Base-by-base conservation (phyloP, 2,329 filamentous ascomycete species). In the Fusarium lyarnte region DNA sequence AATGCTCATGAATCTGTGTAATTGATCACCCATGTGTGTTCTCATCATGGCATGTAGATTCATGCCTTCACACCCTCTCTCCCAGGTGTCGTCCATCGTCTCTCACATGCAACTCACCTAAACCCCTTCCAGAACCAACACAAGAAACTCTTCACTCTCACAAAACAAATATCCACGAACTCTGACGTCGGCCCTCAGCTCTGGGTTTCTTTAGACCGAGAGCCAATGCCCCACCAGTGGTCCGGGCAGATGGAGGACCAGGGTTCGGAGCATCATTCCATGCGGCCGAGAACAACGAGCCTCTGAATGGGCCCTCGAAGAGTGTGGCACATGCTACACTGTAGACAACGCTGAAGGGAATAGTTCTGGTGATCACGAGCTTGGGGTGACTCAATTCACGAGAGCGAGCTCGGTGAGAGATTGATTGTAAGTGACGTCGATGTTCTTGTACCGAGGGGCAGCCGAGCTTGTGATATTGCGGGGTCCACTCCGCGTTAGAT, bases 401-500 rank as follows among this genome's bases (percentile, higher is more conserved):
- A 25, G 55, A 33, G 46, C 25, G 12, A 58, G 69, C 64, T 66
- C 66, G 70, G 65, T 70, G 61, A 54, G 54, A 38, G 45, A 52
- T 31, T 53, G 49, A 14, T 16, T 39, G 3, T 29, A 13, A 69
- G 76, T 78, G 75, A 78, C 77, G 75, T 79, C 73, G 69, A 59
- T 72, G 29, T 7, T 17, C 55, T 62, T 80, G 85, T 85, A 80
- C 85, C 85, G 86, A 87, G 80, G 69, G 78, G 75, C 79, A 85
- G 83, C 85, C 85, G 85, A 87, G 86, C 86, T 87, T 87, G 86
- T 87, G 86, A 88, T 85, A 84, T 84, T 87, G 85, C 85, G 85
- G 85, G 85, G 85, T 77, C 74, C 33, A 11, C 0, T 33, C 29
- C 60, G 41, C n/a, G 8, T 46, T 63, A 58, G 53, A 53, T 63